Percentiles rank a stretch among this genome's conserved stretches.
These are phyloP conservation scores for Kurtzmaniella natalensis DNA, from an alignment of 1,139 yeast genomes.

Conservation along the genomic window DNA sequence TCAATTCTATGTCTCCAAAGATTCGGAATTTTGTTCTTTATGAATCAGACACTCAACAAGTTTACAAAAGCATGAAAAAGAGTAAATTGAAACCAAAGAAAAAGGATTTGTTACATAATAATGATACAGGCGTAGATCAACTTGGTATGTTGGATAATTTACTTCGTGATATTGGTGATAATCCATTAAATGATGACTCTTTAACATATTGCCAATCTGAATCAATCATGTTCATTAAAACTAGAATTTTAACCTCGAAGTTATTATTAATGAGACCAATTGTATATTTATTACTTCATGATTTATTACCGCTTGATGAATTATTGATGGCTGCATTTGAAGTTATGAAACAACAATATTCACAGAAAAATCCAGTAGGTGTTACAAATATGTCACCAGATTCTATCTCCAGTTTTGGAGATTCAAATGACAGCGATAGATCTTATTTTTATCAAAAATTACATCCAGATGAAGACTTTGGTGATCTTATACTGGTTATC, in stretches of 20 bases:
- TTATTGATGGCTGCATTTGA: slow-evolving; percentile 18
- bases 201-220: slow-evolving; percentile 35
- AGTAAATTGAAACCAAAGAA: slow-evolving; percentile 13
- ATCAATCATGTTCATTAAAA: slow-evolving; percentile 36
- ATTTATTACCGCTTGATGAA: slow-evolving; percentile 23
- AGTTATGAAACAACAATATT: slow-evolving; percentile 3
- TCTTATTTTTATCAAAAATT: slow-evolving; percentile 26
- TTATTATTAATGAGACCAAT: slow-evolving; percentile 33
- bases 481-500: slow-evolving; percentile 8
- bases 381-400: slow-evolving; percentile 3
- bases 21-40: slow-evolving; percentile 32
- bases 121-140: slow-evolving; percentile 7
- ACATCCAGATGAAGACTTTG: slow-evolving; percentile 32
- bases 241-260: slow-evolving; percentile 33
- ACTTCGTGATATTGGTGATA: slow-evolving; percentile 25
- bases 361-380: slow-evolving; percentile 1
- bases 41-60: slow-evolving; percentile 31
- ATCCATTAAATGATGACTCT: slow-evolving; percentile 31
- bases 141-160: slow-evolving; percentile 10
- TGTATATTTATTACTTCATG: slow-evolving; percentile 30
- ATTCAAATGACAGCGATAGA: slow-evolving; percentile 15
- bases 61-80: slow-evolving; percentile 26
- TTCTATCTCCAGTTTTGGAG: not conserved
- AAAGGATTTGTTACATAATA: slow-evolving; percentile 11
- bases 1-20: slow-evolving; percentile 32